Base-by-base conservation (phyloP, 23 red algal species). In the Gracilaria vermiculophylla region DNA sequence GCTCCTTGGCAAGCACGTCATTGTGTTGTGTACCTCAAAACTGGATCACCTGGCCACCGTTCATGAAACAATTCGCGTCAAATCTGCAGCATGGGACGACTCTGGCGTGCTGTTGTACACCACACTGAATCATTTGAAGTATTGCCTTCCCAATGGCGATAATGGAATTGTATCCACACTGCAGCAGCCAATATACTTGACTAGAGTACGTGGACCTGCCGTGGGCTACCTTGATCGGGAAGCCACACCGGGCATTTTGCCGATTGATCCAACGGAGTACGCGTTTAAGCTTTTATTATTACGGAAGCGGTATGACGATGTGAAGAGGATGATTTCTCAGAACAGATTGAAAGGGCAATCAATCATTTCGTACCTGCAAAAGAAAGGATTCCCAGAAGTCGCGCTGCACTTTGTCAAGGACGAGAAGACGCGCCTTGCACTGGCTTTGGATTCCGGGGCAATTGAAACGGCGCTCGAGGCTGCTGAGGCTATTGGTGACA, bases 41-140 rank as follows among this genome's bases (percentile, higher is more conserved):
- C 88, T 99, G 69, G 97, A 99, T 56, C 64, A 80, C 52, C 87
- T 99, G 50, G 83, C 97, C 47, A 88, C 89, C 29, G 85, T 99
- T 31, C 97, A 99, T 61, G 97, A 99, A 80, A 99, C 92, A n/a
- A 92, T 99, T 45, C 92, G 97, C n/a, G 88, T 99, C 55, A 99
- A 99, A 49, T 96, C 93, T 33, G 97, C 97, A 2, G 97, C 94
- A n/a, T 99, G 97, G 97, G 97, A 99, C 53, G 97, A 99, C 39
- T 99, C 97, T 15, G 92, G 92, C 20, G 97, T 99, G 45, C 88
- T 99, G 17, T 61, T 99, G 50, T 99, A 99, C 82, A 94, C 92
- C 14, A 99, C 97, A 14, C 35, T 95, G 77, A 99, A 93, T 58
- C 97, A 99, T 81, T 50, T 99, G n/a, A 99, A 99, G 82, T 99